Percentiles rank a stretch among this genome's conserved stretches.
Conservation (phyloP, 2,329 filamentous ascomycete genomes). For the Ophiognomonia clavigignenti-juglandacearum region DNA sequence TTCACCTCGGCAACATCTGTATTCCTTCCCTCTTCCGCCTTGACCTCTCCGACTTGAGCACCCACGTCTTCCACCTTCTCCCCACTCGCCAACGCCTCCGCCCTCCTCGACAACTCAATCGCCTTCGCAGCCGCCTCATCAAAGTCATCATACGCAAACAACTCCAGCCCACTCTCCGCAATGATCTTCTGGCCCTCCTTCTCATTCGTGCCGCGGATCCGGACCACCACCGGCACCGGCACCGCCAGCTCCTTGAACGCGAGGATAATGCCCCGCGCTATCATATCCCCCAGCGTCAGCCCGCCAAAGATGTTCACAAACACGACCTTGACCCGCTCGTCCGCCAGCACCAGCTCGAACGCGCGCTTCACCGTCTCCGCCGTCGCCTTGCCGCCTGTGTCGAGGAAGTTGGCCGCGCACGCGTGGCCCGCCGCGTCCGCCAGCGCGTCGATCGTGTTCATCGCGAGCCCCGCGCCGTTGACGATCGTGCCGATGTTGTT, state of each 20-base stretch:
- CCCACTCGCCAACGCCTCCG: neutral
- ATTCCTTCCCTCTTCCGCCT: too few species aligned
- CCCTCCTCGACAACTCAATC: conserved; percentile 36
- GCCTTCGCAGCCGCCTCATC: conserved; percentile 66
- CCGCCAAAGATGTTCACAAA: conserved; percentile 54
- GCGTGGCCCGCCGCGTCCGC: conserved; percentile 62
- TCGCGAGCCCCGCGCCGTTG: conserved; percentile 83
- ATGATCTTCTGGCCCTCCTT: conserved; percentile 65
- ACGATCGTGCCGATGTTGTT: conserved; percentile 73
- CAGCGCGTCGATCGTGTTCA: conserved; percentile 86
- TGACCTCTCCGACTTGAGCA: too few species aligned
- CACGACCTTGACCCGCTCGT: conserved; percentile 65
- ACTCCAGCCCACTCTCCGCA: conserved; percentile 58
- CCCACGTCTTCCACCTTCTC: too few species aligned
- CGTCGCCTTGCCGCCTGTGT: conserved; percentile 86
- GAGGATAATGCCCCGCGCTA: conserved; percentile 67
- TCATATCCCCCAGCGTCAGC: conserved; percentile 74
- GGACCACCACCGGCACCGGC: conserved; percentile 69
- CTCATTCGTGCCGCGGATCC: conserved; percentile 72
- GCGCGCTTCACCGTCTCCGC: conserved; percentile 72
- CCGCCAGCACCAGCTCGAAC: conserved; percentile 68
- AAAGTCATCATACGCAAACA: conserved; percentile 71
- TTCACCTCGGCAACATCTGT: too few species aligned
- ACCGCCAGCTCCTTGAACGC: conserved; percentile 67
- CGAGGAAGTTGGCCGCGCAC: conserved; percentile 75